phyloP scores from a whole-genome alignment of 495 filamentous ascomycete genomes.

The Hyaloscypha hepaticicola region DNA sequence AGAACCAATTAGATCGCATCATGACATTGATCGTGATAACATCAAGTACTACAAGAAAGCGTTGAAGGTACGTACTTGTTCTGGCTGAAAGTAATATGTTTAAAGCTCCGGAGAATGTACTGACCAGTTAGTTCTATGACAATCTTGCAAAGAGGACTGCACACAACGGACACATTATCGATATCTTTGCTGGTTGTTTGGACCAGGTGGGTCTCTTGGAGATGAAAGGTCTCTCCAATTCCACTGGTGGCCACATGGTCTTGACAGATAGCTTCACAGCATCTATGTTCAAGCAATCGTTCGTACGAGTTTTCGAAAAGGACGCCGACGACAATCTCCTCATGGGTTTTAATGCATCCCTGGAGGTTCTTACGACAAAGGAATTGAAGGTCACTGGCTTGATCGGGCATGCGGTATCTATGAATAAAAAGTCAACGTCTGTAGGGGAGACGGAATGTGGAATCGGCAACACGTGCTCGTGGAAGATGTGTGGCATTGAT shows the following conservation, averaged over 20 bases:
- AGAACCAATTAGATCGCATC: conserved; percentile 96
- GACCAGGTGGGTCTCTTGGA: conserved; percentile 98
- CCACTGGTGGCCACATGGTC: conserved; percentile 97
- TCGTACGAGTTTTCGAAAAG: conserved; percentile 95
- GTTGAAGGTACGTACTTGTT: conserved; percentile 66
- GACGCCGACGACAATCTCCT: conserved; percentile 90
- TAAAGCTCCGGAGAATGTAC: neutral
- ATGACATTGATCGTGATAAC: conserved; percentile 98
- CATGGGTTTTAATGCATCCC: conserved; percentile 97
- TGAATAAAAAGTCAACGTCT: conserved; percentile 97
- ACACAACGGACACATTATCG: conserved; percentile 95
- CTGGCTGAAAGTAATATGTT: neutral
- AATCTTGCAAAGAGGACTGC: conserved; percentile 92
- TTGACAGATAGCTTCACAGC: conserved; percentile 98
- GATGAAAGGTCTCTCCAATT: conserved; percentile 98
- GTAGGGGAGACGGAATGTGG: conserved; percentile 98
- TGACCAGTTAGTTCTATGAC: conserved; percentile 76
- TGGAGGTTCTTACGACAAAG: conserved; percentile 97
- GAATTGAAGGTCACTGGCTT: conserved; percentile 98
- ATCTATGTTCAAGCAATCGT: conserved; percentile 99
- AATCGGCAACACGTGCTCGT: conserved; percentile 97
- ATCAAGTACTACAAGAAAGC: conserved; percentile 99
- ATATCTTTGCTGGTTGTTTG: conserved; percentile 97
- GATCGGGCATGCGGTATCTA: conserved; percentile 92
- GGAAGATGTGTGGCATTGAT: conserved; percentile 99